Conservation (phyloP, 2,329 filamentous ascomycete genomes). For the Pseudonectria buxi region DNA sequence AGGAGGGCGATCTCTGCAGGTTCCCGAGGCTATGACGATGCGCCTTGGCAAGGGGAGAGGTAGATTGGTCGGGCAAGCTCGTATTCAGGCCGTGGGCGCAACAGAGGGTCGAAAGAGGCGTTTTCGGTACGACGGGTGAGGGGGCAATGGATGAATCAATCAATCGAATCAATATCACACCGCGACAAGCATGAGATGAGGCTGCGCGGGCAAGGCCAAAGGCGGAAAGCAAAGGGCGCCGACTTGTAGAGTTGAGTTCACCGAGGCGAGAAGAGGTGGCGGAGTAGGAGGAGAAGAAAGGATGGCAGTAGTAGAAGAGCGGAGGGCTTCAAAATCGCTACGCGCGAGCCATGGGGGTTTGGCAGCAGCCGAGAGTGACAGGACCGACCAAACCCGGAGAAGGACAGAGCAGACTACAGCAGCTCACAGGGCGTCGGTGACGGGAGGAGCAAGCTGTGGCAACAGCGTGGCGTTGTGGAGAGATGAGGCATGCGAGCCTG, state of each 20-base stretch:
- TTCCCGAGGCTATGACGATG: constrained; percentile 19
- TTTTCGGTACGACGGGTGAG: constrained; percentile 15
- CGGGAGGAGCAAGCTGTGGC: constrained; percentile 17
- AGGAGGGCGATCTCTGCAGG: constrained; percentile 15
- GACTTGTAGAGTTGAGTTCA: constrained; percentile 12
- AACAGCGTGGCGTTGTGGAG: constrained; percentile 24
- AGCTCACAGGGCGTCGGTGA: constrained; percentile 19
- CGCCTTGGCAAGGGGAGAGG: constrained; percentile 15
- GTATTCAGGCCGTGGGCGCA: constrained; percentile 23
- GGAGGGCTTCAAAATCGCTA: constrained; percentile 20
- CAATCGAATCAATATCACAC: constrained; percentile 15
- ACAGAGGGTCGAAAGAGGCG: constrained; percentile 21
- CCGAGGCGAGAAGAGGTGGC: constrained; percentile 1
- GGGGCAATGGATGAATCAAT: too few relatives aligned
- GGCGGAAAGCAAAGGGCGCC: constrained; percentile 7
- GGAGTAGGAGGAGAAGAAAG: background rate
- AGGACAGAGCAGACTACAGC: constrained; percentile 16
- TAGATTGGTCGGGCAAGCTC: constrained; percentile 23
- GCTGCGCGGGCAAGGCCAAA: constrained; percentile 10
- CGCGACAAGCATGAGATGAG: constrained; percentile 12
- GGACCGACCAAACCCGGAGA: constrained; percentile 9
- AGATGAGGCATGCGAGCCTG: constrained; percentile 29
- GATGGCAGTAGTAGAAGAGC: background rate
- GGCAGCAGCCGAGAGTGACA: constrained; percentile 10
- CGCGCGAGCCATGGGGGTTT: constrained; percentile 21